Conservation (phyloP, 805 yeast species). For the Pichia phayaonensis region DNA sequence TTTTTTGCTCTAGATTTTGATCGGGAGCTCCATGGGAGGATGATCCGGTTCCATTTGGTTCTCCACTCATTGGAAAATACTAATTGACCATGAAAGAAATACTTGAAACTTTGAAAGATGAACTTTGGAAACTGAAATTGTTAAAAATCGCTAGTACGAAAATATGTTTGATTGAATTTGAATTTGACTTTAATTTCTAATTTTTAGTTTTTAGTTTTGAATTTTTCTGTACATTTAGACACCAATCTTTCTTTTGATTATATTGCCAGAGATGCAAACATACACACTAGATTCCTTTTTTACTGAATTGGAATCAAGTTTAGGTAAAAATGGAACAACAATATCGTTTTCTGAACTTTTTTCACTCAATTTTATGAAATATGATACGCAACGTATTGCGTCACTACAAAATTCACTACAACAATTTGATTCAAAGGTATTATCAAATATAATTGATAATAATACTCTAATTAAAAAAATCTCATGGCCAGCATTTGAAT, state of each 20-base stretch:
- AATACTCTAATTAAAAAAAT: constrained; percentile 23
- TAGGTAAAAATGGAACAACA: neutral
- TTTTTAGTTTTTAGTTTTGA: no score
- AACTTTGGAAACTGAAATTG: neutral
- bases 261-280: neutral
- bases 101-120: neutral
- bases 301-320: neutral
- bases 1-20: neutral
- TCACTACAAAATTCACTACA: constrained; percentile 22
- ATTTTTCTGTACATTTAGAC: neutral
- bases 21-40: neutral
- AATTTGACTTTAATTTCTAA: no score
- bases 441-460: constrained; percentile 24
- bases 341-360: neutral
- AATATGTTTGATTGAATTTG: no score
- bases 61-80: neutral
- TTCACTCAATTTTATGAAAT: constrained; percentile 1
- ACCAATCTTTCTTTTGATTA: neutral
- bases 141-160: neutral
- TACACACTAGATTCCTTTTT: constrained; percentile 1
- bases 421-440: constrained; percentile 13
- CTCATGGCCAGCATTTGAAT: constrained; percentile 38
- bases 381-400: constrained; percentile 17
- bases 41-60: neutral
- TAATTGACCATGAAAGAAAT: neutral